Evolutionary conservation across 2,329 filamentous ascomycete species (phyloP), one percentile per base, ranked within the genome.

Genomic region (Colletotrichum scovillei): DNA sequence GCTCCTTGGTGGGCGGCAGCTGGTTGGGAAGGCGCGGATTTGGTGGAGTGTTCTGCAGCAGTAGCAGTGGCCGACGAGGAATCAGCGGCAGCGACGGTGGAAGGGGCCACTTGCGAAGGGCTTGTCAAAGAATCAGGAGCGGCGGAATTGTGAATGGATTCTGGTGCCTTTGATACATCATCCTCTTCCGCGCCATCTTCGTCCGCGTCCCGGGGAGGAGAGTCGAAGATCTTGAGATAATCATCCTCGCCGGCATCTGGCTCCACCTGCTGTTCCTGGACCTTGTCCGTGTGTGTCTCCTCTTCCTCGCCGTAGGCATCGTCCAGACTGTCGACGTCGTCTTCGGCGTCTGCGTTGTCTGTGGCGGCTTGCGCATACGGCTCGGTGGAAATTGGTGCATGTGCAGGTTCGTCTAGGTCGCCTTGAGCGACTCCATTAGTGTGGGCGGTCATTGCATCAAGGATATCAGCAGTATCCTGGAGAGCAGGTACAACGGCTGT

Each of bases 181-280:
- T 77, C 76, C 75, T 78, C 78, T 71, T 76, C 79, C 70, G 75
- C 75, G 75, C 73, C 77, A 78, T 81, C 79, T 76, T 79, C 81
- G 74, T 81, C 80, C 73, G 79, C 82, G 74, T 77, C 80, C 58
- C 78, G 82, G 78, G 82, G 81, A 69, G 86, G 84, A 70, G 87
- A 88, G 80, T 88, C 85, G 84, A 87, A 86, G 49, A 82, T 86
- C 79, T 85, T 87, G 77, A 85, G 84, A 81, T 88, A 87, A 76
- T 88, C 86, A 82, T 88, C 86, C 79, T 82, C 84, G 80, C 79
- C 67, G 57, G 77, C 72, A 52, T 77, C 79, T 49, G 76, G 74
- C 24, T 77, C 78, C 57, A 74, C 70, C 63, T 79, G 79, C 69
- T 78, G 77, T 73, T 77, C 74, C 63, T 78, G 80, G 57, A 75